Evolutionary conservation across 208 protist species (phyloP).

Genomic region (Trypanosoma boissoni): DNA sequence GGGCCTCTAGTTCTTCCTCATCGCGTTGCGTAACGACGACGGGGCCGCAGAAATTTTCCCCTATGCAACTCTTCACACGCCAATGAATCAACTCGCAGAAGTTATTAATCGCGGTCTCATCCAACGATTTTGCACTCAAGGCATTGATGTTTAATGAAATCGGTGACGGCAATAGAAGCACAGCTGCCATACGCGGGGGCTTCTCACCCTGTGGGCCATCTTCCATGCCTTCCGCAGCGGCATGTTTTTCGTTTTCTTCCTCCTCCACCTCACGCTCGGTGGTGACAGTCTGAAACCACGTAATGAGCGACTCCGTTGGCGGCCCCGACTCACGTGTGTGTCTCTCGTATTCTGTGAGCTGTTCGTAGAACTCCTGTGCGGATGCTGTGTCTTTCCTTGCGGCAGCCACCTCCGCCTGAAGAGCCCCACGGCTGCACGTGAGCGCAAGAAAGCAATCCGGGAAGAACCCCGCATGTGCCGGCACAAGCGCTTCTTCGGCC

Average conservation of each 20-base stretch:
- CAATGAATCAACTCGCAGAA: constrained; percentile 21
- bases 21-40: constrained; percentile 3
- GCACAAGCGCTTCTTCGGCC: constrained; percentile 27
- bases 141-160: too few relatives aligned
- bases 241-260: constrained; percentile 13
- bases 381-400: not conserved
- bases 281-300: constrained; percentile 72
- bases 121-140: too few relatives aligned
- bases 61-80: constrained; percentile 16
- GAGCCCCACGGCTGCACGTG: constrained; percentile 27
- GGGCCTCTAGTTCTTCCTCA: constrained; percentile 13
- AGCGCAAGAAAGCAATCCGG: constrained; percentile 63
- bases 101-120: too few relatives aligned
- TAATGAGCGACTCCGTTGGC: constrained; percentile 34
- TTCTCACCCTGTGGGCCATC: constrained; percentile 17
- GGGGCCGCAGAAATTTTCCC: constrained; percentile 12
- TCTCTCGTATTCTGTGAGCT: constrained; percentile 27
- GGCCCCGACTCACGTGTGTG: constrained; percentile 24
- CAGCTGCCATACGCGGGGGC: constrained; percentile 35
- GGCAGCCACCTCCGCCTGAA: constrained; percentile 38
- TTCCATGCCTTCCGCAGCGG: constrained; percentile 10
- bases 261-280: constrained; percentile 28
- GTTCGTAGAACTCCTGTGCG: constrained; percentile 19
- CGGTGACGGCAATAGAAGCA: constrained; percentile 35
- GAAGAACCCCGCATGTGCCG: constrained; percentile 64